Base-by-base conservation (phyloP, 495 filamentous ascomycete genomes). In the Aspergillus affinis region DNA sequence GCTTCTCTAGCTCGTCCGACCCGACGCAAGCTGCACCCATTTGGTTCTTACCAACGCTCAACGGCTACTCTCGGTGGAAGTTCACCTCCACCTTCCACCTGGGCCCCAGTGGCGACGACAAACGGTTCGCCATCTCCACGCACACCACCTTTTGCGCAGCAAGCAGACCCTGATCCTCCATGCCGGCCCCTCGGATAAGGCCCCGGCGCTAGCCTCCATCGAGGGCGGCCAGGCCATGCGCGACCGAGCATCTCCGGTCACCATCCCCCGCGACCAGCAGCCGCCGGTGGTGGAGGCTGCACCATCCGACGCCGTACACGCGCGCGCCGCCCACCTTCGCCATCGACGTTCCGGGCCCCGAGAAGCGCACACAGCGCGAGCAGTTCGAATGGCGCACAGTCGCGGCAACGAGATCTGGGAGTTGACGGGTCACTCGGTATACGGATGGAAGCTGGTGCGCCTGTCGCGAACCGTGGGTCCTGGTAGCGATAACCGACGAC, bases 61-160 rank as follows among this genome's bases (percentile, higher is more conserved):
- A 65, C 26, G 60, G 63, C 20, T 65, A 68, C 36, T 60, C 61
- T n/a, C 48, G 54, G 21, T 63, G 60, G 55, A 65, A 65, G 27
- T 27, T 59, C 1, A 65, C 63, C 20, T 54, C 19, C 19, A 62
- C 58, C 9, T 61, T 68, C 15, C 58, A 65, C 36, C 44, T 68
- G 29, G 61, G 66, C 10, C 63, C 58, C 27, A 57, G 51, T 17
- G 66, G 58, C 3, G 54, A 61, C 17, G 26, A 68, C 49, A 65
- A 65, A 20, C 49, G 61, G n/a, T 62, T 46, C 32, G 53, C 59
- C 6, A 51, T 60, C 9, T 61, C 57, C 30, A 55, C 56, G 9
- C 52, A 54, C 18, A 32, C 30, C 20, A 15, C 9, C 27, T 12
- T 58, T 18, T 54, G 18, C 44, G 12, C 13, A 55, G 36, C 26